Percentiles rank a stretch among this genome's conserved stretches.
Conservation (phyloP, 331 rosid species). For the Cydonia oblonga region DNA sequence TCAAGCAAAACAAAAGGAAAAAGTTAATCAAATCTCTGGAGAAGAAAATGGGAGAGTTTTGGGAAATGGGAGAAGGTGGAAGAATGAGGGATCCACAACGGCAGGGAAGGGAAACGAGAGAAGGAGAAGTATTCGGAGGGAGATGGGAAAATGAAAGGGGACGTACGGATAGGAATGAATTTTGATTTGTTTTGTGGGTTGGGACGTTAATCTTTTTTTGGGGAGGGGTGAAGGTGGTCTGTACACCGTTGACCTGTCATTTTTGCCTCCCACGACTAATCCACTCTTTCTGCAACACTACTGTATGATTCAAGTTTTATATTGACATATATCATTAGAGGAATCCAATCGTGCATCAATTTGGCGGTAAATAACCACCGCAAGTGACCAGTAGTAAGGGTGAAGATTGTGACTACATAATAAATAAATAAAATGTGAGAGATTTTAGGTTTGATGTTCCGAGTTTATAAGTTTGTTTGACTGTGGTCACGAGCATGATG, state of each 20-base stretch:
- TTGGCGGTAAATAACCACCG: no score
- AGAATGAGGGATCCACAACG: background rate
- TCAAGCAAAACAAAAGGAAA: background rate
- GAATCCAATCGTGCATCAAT: conserved; percentile 3
- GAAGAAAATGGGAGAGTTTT: background rate
- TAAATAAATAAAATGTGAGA: no score
- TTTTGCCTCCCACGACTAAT: conserved; percentile 21
- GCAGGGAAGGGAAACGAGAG: background rate
- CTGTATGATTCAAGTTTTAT: no score
- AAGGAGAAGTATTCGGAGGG: conserved; percentile 3
- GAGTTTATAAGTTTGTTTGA: no score
- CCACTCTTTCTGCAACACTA: background rate
- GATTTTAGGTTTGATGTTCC: no score
- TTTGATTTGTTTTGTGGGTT: background rate
- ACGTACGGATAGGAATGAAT: background rate
- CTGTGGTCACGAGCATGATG: no score
- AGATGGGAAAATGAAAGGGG: background rate
- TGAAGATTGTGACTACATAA: no score
- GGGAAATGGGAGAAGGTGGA: background rate
- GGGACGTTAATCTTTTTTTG: no score
- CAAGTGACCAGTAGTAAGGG: no score
- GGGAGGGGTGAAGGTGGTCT: background rate
- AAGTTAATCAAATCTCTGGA: background rate
- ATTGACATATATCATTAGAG: no score
- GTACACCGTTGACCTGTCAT: conserved; percentile 13